Evolutionary conservation across 2,329 filamentous ascomycete species (phyloP).

Genomic region (Calycina herbarum): DNA sequence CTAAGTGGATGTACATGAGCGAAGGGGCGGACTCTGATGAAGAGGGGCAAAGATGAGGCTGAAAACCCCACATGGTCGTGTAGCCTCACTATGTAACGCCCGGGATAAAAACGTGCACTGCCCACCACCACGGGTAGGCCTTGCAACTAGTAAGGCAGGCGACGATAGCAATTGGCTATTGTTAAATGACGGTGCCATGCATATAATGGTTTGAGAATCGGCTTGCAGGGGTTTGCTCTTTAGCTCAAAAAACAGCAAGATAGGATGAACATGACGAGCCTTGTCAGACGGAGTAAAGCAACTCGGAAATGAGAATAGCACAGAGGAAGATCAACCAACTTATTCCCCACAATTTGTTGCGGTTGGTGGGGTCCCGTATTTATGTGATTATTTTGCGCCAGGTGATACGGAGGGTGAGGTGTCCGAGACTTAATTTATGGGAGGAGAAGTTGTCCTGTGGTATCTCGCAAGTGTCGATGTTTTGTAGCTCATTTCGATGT

Average conservation of each 20-base stretch:
- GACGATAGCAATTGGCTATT: background rate
- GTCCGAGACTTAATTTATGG: no score
- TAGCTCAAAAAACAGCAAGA: background rate
- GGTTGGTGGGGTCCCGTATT: no score
- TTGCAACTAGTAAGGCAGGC: background rate
- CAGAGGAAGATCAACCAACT: no score
- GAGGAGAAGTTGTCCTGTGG: no score
- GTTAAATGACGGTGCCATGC: background rate
- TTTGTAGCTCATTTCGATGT: background rate
- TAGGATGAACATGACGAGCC: background rate
- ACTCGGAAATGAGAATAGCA: no score
- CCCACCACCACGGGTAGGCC: background rate
- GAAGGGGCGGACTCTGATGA: background rate
- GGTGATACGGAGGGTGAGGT: no score
- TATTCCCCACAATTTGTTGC: no score
- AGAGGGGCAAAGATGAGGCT: background rate
- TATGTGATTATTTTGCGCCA: no score
- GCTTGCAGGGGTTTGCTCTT: background rate
- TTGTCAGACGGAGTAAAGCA: background rate
- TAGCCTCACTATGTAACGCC: background rate
- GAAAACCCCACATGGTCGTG: background rate
- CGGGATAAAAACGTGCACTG: background rate
- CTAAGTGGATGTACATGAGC: background rate
- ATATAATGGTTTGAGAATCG: background rate
- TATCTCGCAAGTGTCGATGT: background rate